Evolutionary conservation across 805 yeast species (phyloP).

Genomic region (Starmerella geochares): DNA sequence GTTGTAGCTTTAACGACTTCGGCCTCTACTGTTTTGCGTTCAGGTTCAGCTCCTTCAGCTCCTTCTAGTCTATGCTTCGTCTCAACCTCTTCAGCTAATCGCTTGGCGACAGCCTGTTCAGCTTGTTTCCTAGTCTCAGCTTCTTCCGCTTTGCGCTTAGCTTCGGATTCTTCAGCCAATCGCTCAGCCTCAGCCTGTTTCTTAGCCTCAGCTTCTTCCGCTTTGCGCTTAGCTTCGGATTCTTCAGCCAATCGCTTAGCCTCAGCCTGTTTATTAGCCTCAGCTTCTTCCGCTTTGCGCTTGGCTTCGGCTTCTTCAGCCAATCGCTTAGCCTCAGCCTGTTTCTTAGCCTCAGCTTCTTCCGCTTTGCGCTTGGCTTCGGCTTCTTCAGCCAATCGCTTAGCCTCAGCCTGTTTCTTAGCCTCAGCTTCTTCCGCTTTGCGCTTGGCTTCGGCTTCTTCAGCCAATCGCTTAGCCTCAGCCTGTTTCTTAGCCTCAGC

Average conservation of each 20-base stretch:
- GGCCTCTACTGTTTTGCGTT: neutral
- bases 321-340: neutral
- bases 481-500: neutral
- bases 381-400: neutral
- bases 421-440: neutral
- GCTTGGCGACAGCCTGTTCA: constrained; percentile 12
- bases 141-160: constrained; percentile 16
- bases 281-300: neutral
- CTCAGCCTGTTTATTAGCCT: neutral
- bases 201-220: constrained; percentile 1
- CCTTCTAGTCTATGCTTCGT: neutral
- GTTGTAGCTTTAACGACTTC: neutral
- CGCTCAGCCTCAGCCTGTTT: neutral
- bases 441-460: neutral
- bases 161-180: constrained; percentile 19
- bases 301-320: constrained; percentile 3
- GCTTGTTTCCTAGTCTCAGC: constrained; percentile 13
- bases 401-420: neutral
- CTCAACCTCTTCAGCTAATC: neutral
- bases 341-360: neutral
- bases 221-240: neutral
- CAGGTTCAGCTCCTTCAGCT: constrained; percentile 1
- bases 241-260: neutral
- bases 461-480: neutral
- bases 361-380: neutral